phyloP scores from a whole-genome alignment of 257 asterid genomes.

The Craterostigma plantagineum region DNA sequence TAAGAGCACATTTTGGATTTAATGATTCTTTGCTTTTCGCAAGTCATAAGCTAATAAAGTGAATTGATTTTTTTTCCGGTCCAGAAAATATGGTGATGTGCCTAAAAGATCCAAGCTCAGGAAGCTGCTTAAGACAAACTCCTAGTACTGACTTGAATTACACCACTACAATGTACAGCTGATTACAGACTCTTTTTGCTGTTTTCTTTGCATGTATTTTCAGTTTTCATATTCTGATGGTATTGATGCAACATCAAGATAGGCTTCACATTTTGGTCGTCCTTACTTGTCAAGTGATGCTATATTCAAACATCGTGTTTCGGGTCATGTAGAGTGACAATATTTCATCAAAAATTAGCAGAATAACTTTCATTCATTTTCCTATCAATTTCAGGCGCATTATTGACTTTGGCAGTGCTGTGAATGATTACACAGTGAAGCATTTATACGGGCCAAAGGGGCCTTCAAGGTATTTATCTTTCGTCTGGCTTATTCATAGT shows the following conservation, averaged over 20 bases:
- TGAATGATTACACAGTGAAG: slow-evolving; percentile 80
- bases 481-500: slow-evolving; percentile 9
- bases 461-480: slow-evolving; percentile 72
- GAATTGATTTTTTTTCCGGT: slow-evolving; percentile 9
- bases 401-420: slow-evolving; percentile 93
- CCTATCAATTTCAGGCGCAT: slow-evolving; percentile 52
- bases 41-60: slow-evolving; percentile 11
- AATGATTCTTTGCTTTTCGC: background rate
- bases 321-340: background rate
- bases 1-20: slow-evolving; percentile 15
- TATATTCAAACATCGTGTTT: no score
- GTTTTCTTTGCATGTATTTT: no score
- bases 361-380: slow-evolving; percentile 6
- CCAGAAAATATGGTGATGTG: slow-evolving; percentile 93
- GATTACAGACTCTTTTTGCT: background rate
- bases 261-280: no score
- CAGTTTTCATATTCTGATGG: no score
- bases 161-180: slow-evolving; percentile 51
- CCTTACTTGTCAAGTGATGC: no score
- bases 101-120: slow-evolving; percentile 63
- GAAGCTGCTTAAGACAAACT: slow-evolving; percentile 61
- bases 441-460: slow-evolving; percentile 76
- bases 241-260: no score
- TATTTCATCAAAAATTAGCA: background rate
- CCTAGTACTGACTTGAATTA: slow-evolving; percentile 47